These are phyloP conservation scores for Acanthamoeba divionensis DNA, from an alignment of 208 protist genomes.

Conservation along the genomic window DNA sequence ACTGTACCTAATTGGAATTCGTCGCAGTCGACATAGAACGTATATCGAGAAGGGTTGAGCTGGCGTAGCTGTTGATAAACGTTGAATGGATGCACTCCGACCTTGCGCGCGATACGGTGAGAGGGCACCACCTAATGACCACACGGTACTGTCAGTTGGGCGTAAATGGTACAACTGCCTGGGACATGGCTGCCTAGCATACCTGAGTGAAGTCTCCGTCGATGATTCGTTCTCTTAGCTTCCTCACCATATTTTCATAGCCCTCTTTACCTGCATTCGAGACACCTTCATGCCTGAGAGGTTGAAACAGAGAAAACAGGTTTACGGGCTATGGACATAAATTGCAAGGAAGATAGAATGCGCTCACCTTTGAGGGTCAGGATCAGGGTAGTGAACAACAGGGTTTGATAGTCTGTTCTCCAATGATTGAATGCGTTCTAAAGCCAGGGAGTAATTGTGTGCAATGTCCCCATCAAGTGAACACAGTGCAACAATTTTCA, in stretches of 20 bases:
- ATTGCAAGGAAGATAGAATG: background rate
- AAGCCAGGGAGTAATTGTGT: background rate
- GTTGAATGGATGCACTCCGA: conserved; percentile 65
- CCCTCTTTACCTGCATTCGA: conserved; percentile 59
- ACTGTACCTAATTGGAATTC: conserved; percentile 36
- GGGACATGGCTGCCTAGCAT: background rate
- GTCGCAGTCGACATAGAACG: conserved; percentile 70
- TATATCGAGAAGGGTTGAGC: conserved; percentile 75
- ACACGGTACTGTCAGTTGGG: background rate
- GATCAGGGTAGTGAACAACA: background rate
- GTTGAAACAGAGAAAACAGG: background rate
- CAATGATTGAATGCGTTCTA: background rate
- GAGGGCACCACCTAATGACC: conserved; percentile 27
- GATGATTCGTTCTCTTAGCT: conserved; percentile 68
- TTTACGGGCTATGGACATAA: background rate
- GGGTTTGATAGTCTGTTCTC: background rate
- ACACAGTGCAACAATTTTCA: conserved; percentile 53
- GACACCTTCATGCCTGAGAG: background rate
- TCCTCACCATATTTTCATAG: conserved; percentile 62
- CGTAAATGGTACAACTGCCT: background rate
- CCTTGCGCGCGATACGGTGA: background rate
- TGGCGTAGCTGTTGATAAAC: conserved; percentile 70
- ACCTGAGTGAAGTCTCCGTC: conserved; percentile 73
- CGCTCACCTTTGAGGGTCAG: background rate
- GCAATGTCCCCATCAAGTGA: conserved; percentile 7